A percentile compares a stretch with the other conserved stretches of the same genome.
Evolutionary conservation across 2,329 filamentous ascomycete genomes (phyloP).

Genomic region (Alternaria sp.): DNA sequence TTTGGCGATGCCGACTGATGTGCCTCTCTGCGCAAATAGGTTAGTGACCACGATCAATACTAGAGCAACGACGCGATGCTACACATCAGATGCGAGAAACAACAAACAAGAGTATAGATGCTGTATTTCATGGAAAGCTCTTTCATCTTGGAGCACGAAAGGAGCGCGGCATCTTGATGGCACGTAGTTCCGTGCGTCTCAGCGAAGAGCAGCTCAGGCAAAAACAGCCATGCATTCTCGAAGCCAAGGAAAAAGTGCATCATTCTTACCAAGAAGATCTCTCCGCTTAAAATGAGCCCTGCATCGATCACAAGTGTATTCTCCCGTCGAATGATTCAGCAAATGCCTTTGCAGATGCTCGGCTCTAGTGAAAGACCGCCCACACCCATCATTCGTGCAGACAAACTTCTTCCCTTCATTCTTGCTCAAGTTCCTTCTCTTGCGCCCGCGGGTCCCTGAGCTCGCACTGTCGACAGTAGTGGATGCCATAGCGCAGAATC

Average conservation of each 20-base stretch:
- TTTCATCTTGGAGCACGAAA: background rate
- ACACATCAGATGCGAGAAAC: background rate
- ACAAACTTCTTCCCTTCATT: constrained; percentile 60
- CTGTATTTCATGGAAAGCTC: background rate
- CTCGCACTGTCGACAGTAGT: constrained; percentile 18
- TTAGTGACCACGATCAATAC: constrained; percentile 21
- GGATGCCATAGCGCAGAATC: constrained; percentile 22
- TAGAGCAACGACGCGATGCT: background rate
- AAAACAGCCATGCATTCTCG: background rate
- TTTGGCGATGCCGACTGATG: constrained; percentile 61
- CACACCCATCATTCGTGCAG: constrained; percentile 83
- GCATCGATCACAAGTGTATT: constrained; percentile 65
- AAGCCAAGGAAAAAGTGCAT: constrained; percentile 2
- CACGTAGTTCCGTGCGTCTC: too few species aligned
- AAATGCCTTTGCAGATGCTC: constrained; percentile 96
- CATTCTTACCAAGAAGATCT: constrained; percentile 61
- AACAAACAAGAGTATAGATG: background rate
- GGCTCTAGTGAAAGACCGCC: constrained; percentile 91
- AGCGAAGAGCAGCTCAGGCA: background rate
- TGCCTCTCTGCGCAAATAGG: constrained; percentile 59
- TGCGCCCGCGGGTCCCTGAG: constrained; percentile 62
- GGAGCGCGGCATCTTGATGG: background rate
- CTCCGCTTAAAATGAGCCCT: constrained; percentile 67
- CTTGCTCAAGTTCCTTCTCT: constrained; percentile 59
- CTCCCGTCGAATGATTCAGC: constrained; percentile 74